Percentiles rank a stretch among this genome's conserved stretches.
These are phyloP conservation scores for Lanmaoa pseudosensibilis DNA, from an alignment of 768 basidiomycete species.

Conservation along the genomic window DNA sequence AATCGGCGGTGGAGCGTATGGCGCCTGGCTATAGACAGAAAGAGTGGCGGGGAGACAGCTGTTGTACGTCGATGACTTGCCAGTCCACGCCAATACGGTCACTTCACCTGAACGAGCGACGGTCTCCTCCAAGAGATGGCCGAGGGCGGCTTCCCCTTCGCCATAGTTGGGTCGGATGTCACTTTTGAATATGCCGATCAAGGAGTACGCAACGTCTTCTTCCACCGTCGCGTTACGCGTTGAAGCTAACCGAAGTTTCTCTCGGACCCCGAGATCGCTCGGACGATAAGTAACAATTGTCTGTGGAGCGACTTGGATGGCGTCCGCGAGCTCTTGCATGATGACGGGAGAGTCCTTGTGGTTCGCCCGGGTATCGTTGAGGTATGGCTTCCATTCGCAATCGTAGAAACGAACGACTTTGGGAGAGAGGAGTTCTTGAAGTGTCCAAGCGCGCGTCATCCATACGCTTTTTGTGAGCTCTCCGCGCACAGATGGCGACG, in stretches of 20 bases:
- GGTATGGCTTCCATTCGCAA: slow-evolving; percentile 7
- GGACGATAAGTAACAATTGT: slow-evolving; percentile 2
- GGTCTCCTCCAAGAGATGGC: slow-evolving; percentile 5
- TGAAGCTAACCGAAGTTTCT: slow-evolving; percentile 9
- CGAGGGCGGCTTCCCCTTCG: neutral
- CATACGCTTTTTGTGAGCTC: neutral
- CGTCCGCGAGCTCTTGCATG: slow-evolving; percentile 6
- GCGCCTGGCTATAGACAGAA: neutral
- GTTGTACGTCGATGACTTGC: slow-evolving; percentile 5
- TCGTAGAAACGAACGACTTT: slow-evolving; percentile 15
- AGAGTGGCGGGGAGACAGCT: slow-evolving; percentile 8
- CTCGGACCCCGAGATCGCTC: slow-evolving; percentile 1
- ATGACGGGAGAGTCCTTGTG: slow-evolving; percentile 13
- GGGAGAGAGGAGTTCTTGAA: slow-evolving; percentile 13
- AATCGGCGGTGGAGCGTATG: neutral
- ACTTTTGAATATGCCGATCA: slow-evolving; percentile 15
- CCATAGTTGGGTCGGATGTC: slow-evolving; percentile 8
- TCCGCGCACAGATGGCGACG: neutral
- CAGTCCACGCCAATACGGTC: slow-evolving; percentile 9
- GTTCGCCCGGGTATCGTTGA: slow-evolving; percentile 1
- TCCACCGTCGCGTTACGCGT: slow-evolving; percentile 1
- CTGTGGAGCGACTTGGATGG: neutral
- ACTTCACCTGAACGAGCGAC: slow-evolving; percentile 4
- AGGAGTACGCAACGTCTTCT: slow-evolving; percentile 11
- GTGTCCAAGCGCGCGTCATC: slow-evolving; percentile 13